Percentiles rank a stretch among this genome's conserved stretches.
Evolutionary conservation across 2,329 filamentous ascomycete genomes (phyloP).

Genomic region (Ophiocordyceps polyrhachis-furcata): DNA sequence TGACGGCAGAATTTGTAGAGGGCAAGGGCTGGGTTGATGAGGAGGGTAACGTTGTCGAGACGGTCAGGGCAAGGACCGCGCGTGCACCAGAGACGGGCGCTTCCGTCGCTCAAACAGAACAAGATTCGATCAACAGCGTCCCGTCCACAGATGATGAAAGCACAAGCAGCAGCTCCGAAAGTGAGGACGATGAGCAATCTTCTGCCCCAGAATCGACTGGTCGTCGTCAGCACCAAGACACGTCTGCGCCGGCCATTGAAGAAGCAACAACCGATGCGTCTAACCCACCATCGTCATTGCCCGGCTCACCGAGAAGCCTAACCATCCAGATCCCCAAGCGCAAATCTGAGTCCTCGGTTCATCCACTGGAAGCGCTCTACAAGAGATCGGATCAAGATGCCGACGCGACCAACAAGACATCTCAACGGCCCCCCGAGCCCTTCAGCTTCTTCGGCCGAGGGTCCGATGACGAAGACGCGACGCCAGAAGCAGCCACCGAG

Average conservation of each 20-base stretch:
- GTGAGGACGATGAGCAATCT: constrained; percentile 6
- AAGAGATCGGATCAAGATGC: constrained; percentile 43
- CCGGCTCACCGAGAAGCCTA: constrained; percentile 25
- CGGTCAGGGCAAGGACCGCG: constrained; percentile 19
- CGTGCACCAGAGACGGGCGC: background rate
- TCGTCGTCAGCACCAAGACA: background rate
- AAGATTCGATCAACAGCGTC: constrained; percentile 14
- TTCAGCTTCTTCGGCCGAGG: constrained; percentile 61
- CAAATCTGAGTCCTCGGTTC: constrained; percentile 35
- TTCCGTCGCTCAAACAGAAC: background rate
- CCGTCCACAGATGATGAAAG: too few species aligned
- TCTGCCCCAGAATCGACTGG: constrained; percentile 6
- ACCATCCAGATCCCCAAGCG: constrained; percentile 34
- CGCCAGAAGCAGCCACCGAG: constrained; percentile 25
- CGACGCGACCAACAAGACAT: constrained; percentile 11
- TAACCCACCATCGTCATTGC: constrained; percentile 6
- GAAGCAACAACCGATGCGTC: constrained; percentile 4
- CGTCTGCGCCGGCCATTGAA: background rate
- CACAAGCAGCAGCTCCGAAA: constrained; percentile 17
- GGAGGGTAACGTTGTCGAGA: constrained; percentile 57
- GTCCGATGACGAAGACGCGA: constrained; percentile 25
- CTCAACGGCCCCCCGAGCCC: constrained; percentile 29
- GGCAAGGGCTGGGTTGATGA: constrained; percentile 79
- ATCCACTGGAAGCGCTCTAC: constrained; percentile 84
- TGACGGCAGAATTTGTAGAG: constrained; percentile 48